A percentile compares a stretch with the other conserved stretches of the same genome.
Evolutionary conservation across 345 rosid genomes (phyloP).

Genomic region (Euphorbia pulcherrima): DNA sequence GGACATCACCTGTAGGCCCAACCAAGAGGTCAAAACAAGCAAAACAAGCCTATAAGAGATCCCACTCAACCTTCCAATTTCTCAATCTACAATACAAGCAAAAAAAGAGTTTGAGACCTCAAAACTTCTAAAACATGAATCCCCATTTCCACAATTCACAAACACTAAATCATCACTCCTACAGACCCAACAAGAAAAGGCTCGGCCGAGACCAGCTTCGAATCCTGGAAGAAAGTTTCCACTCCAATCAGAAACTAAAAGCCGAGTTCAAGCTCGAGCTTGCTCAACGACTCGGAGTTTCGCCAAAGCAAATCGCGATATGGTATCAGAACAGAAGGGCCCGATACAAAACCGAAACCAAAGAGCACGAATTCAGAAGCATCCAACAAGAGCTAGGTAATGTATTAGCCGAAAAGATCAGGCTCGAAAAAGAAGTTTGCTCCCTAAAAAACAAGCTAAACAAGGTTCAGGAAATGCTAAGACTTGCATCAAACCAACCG

Average conservation of each 20-base stretch:
- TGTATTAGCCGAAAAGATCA: constrained; percentile 24
- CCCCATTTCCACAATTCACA: background rate
- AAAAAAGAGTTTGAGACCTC: background rate
- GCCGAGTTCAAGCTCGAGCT: constrained; percentile 38
- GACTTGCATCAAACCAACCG: constrained; percentile 14
- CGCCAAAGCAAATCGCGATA: constrained; percentile 41
- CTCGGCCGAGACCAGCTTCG: background rate
- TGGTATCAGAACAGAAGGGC: constrained; percentile 57
- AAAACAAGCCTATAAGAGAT: constrained; percentile 1
- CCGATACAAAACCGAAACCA: constrained; percentile 30
- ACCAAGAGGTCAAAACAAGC: constrained; percentile 4
- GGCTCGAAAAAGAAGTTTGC: constrained; percentile 25
- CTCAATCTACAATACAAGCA: background rate
- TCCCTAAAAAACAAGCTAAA: constrained; percentile 18
- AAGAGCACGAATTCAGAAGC: constrained; percentile 26
- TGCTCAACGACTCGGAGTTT: constrained; percentile 37
- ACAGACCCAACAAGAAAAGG: constrained; percentile 15
- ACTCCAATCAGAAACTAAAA: constrained; percentile 37
- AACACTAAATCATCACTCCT: constrained; percentile 1
- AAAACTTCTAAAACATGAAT: background rate
- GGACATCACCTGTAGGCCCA: background rate
- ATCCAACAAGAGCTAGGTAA: constrained; percentile 24
- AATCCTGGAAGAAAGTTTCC: constrained; percentile 40
- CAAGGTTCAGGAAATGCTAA: constrained; percentile 19
- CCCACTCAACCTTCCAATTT: background rate